Percentiles rank a stretch among this genome's conserved stretches.
Evolutionary conservation across 495 filamentous ascomycete species (phyloP).

Genomic region (Aspergillus hancockii): DNA sequence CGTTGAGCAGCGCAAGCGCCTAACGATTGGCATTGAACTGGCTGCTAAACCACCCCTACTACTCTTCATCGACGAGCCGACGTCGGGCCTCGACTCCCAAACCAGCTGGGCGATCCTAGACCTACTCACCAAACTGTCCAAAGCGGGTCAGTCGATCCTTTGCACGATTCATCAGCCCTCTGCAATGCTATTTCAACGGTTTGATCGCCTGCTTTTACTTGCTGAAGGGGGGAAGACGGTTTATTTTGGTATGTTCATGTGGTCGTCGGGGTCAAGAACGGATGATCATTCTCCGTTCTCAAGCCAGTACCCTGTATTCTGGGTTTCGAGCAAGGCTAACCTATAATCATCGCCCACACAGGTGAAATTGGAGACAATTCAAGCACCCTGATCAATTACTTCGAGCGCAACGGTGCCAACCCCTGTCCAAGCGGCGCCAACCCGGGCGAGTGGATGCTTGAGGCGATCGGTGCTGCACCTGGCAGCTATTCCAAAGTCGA

Average conservation of each 20-base stretch:
- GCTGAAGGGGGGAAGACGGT: slow-evolving; percentile 71
- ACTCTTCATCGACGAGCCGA: slow-evolving; percentile 82
- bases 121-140: slow-evolving; percentile 73
- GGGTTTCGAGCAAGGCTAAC: too few relatives aligned
- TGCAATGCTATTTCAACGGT: slow-evolving; percentile 82
- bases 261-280: too few relatives aligned
- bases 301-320: too few relatives aligned
- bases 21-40: slow-evolving; percentile 84
- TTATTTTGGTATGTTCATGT: slow-evolving; percentile 60
- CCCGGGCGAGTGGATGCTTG: slow-evolving; percentile 91
- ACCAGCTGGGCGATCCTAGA: slow-evolving; percentile 78
- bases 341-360: too few relatives aligned
- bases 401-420: slow-evolving; percentile 67
- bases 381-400: slow-evolving; percentile 54
- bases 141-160: slow-evolving; percentile 79
- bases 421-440: slow-evolving; percentile 56
- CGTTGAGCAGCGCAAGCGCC: slow-evolving; percentile 79
- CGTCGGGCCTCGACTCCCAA: slow-evolving; percentile 75
- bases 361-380: slow-evolving; percentile 70
- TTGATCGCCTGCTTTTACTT: slow-evolving; percentile 79
- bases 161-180: slow-evolving; percentile 90
- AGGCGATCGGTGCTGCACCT: slow-evolving; percentile 80
- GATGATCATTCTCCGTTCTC: too few relatives aligned
- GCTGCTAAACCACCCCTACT: slow-evolving; percentile 76
- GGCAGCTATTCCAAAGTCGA: slow-evolving; percentile 65